These are phyloP conservation scores for Yarrowia divulgata DNA, from an alignment of 805 yeast species.

Conservation along the genomic window DNA sequence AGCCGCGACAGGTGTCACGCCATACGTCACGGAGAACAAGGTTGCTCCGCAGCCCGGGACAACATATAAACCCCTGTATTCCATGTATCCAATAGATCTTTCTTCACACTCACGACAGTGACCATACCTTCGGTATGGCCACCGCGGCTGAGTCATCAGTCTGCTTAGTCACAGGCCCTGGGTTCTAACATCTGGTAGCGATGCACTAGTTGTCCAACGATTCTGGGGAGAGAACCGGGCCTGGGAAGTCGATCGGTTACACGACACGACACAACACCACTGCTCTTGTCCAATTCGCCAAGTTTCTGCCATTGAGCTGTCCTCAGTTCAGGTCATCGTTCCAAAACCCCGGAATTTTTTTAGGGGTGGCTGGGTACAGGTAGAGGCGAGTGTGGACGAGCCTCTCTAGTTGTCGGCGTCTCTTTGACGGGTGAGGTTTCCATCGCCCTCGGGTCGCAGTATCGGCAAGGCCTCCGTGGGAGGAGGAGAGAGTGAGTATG, in stretches of 20 bases:
- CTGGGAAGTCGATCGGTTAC: neutral
- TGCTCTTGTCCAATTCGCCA: neutral
- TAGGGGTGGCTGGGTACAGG: conserved; percentile 6
- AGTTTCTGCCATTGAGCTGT: neutral
- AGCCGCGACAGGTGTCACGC: no score
- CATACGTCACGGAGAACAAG: no score
- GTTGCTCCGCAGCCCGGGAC: no score
- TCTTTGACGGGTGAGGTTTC: neutral
- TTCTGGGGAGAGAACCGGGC: neutral
- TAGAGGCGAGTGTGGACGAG: conserved; percentile 6
- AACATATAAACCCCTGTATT: no score
- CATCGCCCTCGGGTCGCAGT: conserved; percentile 1
- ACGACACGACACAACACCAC: neutral
- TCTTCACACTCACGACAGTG: no score
- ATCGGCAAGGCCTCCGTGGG: neutral
- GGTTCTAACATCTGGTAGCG: neutral
- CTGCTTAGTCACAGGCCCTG: no score
- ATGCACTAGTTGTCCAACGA: neutral
- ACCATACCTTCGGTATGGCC: no score
- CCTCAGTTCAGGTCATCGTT: neutral
- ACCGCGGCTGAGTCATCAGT: no score
- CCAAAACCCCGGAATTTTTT: neutral
- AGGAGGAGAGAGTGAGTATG: no score
- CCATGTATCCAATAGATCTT: no score
- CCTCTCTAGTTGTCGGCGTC: conserved; percentile 10